Conservation (phyloP, 306 rosid species). For the Malus orientalis region DNA sequence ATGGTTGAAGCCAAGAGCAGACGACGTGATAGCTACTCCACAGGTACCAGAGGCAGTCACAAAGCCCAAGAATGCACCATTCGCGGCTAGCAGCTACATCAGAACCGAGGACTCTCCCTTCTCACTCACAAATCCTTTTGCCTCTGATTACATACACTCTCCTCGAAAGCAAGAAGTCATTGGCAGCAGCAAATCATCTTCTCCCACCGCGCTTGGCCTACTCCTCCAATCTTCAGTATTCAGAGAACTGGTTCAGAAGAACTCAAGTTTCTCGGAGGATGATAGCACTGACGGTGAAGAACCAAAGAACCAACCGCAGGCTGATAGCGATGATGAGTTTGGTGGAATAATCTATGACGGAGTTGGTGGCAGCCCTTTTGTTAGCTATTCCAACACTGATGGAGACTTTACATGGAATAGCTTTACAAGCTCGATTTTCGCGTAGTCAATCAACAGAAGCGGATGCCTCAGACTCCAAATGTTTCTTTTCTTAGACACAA, state of each 20-base stretch:
- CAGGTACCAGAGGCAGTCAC: slow-evolving; percentile 14
- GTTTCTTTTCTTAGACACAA: background rate
- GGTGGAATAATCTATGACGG: slow-evolving; percentile 42
- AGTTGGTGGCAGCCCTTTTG: slow-evolving; percentile 35
- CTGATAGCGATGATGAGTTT: slow-evolving; percentile 33
- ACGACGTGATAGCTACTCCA: background rate
- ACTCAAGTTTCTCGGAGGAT: slow-evolving; percentile 33
- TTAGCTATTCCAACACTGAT: slow-evolving; percentile 22
- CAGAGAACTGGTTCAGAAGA: slow-evolving; percentile 59
- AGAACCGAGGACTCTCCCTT: slow-evolving; percentile 23
- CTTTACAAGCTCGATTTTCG: background rate
- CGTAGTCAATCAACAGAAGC: background rate
- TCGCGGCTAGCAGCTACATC: slow-evolving; percentile 14
- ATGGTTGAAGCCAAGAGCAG: slow-evolving; percentile 60
- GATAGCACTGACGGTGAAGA: slow-evolving; percentile 47
- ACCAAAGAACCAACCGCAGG: slow-evolving; percentile 23
- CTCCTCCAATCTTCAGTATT: slow-evolving; percentile 62
- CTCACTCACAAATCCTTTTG: slow-evolving; percentile 17
- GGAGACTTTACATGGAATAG: background rate
- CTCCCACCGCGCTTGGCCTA: slow-evolving; percentile 64
- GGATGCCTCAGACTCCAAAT: background rate
- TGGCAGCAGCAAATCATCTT: slow-evolving; percentile 29
- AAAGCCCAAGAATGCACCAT: slow-evolving; percentile 16
- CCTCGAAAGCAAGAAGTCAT: slow-evolving; percentile 24
- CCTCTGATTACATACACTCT: slow-evolving; percentile 22